Evolutionary conservation across 148 eudicot species (phyloP), one percentile per base, ranked within the genome.

Genomic region (Arbutus unedo): DNA sequence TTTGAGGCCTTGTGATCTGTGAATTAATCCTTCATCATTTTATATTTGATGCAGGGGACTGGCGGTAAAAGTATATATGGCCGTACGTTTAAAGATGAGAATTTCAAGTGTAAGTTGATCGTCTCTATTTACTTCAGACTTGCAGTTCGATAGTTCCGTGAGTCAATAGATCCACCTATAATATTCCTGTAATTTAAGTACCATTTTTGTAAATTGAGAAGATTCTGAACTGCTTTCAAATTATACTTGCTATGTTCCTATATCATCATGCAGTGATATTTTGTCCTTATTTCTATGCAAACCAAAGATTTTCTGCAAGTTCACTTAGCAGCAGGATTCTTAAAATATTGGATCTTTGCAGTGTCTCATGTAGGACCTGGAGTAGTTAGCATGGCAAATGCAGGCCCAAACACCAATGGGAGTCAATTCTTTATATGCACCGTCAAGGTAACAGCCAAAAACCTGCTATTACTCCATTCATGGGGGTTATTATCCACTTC

Each of bases 31-130:
- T 13, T 73, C 51, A 45, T 51, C 72, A 21, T 16, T 43, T 62
- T 64, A 47, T 44, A 4, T 70, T 10, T 85, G 21, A 74, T 86
- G 86, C 93, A 96, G 99, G 99, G 99, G 75, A 93, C 99, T 80
- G 99, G 99, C 6, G 99, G 99, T 64, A 96, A 96, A 88, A 96
- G 99, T 87, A 96, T 96, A 77, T 96, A 94, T 84, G 99, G 99
- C 23, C 97, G 94, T 74, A 96, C 94, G 25, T 96, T 94, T 79
- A 91, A 96, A 82, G 99, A 96, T 83, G 99, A 96, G 86, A 96
- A 94, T 91, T 96, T 96, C 85, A 89, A 91, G 3, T 89, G 98
- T 95, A 89, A 89, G 98, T 86, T 85, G n/a, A 85, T 49, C 21
- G 44, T 71, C 47, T 43, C 41, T 81, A 5, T 67, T 55, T 73